Base-by-base conservation (phyloP, 768 basidiomycete species). In the Tephrocybe rancida region DNA sequence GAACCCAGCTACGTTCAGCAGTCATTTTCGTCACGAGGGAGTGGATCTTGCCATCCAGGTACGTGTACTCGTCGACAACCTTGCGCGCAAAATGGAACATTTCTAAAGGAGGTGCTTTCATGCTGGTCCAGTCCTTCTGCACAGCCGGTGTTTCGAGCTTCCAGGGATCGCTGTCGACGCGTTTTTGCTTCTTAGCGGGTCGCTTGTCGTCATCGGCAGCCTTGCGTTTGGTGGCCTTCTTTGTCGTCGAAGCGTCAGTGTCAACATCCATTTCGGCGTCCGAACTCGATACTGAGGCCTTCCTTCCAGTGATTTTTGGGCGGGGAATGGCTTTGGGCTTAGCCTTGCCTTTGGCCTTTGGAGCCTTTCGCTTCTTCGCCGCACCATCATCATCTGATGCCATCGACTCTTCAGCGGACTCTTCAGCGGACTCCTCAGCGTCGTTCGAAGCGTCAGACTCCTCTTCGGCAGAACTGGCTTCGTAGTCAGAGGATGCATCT, bases 41-140 rank as follows among this genome's bases (percentile, higher is more conserved):
- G 56, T 90, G 88, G 6, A 86, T 78, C 61, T 89, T 86, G 49
- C 90, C 92, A 22, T 87, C 85, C 21, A 95, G 78, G 63, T 98
- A 97, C 1, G 94, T 95, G 68, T 95, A 98, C 66, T 98, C 95
- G 70, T 97, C 95, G 37, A 96, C 86, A 46, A 98, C 88, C 25
- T 90, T 82, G 5, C 95, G 87, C 3, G 90, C 76, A 67, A 91
- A 97, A 64, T 94, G 84, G 83, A 98, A 97, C 79, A 94, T 88
- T 69, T 96, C 92, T 48, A 97, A 72, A 16, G 93, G 90, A 1
- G 95, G 93, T 1, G 86, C 82, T 47, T 84, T 80, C 85, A 95
- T 89, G 62, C 84, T 72, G 6, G 75, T 86, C 87, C 87, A 96
- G 59, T 96, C 85, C 48, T 75, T 77, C 62, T 79, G 76, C 11